Conservation (phyloP, 1,284 basidiomycete species). For the Rhodotorula sp. region DNA sequence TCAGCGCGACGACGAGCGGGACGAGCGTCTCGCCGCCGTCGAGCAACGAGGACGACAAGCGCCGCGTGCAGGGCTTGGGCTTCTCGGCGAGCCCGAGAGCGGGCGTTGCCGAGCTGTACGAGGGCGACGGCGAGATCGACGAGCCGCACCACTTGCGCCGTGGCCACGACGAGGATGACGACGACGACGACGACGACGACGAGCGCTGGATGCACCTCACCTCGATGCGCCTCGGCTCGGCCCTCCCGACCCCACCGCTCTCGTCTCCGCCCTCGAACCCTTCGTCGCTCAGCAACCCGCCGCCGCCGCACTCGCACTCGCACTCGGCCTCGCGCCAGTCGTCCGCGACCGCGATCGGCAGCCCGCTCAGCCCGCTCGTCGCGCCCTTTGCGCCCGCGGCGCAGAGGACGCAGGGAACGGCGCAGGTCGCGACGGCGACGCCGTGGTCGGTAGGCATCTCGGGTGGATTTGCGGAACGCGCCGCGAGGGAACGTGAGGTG, state of each 20-base stretch:
- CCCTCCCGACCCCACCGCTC: not conserved
- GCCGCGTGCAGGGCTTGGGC: constrained; percentile 5
- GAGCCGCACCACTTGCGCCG: not conserved
- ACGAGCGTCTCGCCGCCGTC: constrained; percentile 8
- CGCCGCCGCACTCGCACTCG: not conserved
- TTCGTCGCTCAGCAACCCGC: not conserved
- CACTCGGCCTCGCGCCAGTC: too few relatives aligned
- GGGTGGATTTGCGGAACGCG: not conserved
- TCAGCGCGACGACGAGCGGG: not conserved
- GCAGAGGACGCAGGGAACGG: not conserved
- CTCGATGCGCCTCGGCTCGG: not conserved
- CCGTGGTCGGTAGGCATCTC: not conserved
- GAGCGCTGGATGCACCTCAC: constrained; percentile 8
- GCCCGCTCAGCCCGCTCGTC: constrained; percentile 42
- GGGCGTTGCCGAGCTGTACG: not conserved
- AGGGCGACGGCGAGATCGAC: not conserved
- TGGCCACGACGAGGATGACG: not conserved
- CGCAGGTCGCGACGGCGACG: not conserved
- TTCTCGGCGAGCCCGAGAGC: not conserved
- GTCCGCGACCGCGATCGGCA: constrained; percentile 7
- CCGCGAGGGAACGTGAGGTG: constrained; percentile 16
- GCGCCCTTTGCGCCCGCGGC: constrained; percentile 42
- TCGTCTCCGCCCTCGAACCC: constrained; percentile 16
- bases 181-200: not conserved
- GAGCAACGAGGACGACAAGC: constrained; percentile 17